These are phyloP conservation scores for Diphasiastrum complanatum DNA, from an alignment of 83 land plant genomes.

Conservation along the genomic window DNA sequence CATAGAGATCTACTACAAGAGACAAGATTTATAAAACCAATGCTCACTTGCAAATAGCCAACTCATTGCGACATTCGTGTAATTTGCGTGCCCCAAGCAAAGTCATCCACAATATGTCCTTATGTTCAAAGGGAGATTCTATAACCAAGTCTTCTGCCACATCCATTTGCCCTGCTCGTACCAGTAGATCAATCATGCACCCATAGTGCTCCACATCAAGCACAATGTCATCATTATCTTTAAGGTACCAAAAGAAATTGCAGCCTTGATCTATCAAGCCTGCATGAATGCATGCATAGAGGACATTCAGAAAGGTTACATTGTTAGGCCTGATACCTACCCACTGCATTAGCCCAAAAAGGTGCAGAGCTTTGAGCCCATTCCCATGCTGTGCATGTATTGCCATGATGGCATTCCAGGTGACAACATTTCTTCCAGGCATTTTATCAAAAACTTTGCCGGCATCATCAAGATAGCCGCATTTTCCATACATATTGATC, in stretches of 20 bases:
- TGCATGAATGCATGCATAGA: constrained; percentile 48
- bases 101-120: constrained; percentile 47
- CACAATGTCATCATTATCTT: constrained; percentile 20
- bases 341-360: constrained; percentile 9
- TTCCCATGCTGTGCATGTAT: neutral
- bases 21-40: no score
- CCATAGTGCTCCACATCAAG: constrained; percentile 53
- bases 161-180: constrained; percentile 42
- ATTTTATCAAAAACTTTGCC: constrained; percentile 31
- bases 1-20: no score
- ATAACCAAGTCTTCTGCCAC: constrained; percentile 42
- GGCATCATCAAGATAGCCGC: constrained; percentile 30
- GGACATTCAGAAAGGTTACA: constrained; percentile 33
- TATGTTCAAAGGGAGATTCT: constrained; percentile 34
- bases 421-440: constrained; percentile 5
- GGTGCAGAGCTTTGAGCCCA: constrained; percentile 1
- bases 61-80: no score
- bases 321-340: constrained; percentile 18
- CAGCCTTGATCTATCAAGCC: constrained; percentile 45
- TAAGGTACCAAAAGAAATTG: constrained; percentile 35
- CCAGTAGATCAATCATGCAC: constrained; percentile 52
- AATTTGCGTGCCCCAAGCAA: constrained; percentile 50
- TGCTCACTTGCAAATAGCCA: no score
- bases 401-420: constrained; percentile 19
- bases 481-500: constrained; percentile 48